Evolutionary conservation across 108 stramenopile species (phyloP).

Genomic region (Skeletonema costatum): DNA sequence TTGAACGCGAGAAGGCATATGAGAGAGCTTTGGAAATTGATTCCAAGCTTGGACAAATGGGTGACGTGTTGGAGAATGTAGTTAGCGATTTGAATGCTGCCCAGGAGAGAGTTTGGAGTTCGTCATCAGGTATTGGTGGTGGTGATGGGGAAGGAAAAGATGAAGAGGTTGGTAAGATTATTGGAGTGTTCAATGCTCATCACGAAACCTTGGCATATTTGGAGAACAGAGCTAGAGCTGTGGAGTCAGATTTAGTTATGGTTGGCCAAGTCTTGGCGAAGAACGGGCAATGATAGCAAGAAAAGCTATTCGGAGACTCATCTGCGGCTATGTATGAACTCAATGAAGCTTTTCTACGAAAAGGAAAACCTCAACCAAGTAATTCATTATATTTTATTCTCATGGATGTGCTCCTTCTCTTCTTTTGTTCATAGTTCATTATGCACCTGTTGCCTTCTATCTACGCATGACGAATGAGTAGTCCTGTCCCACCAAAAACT

Average conservation of each 20-base stretch:
- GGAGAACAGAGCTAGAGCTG: conserved; percentile 56
- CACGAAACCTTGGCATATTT: conserved; percentile 69
- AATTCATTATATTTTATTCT: neutral
- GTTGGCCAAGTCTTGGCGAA: conserved; percentile 28
- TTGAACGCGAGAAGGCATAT: conserved; percentile 75
- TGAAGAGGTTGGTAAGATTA: conserved; percentile 53
- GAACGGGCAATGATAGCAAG: neutral
- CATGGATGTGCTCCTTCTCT: neutral
- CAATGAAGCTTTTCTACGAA: neutral
- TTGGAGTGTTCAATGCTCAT: conserved; percentile 72
- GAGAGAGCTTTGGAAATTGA: conserved; percentile 58
- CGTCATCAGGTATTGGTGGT: conserved; percentile 14
- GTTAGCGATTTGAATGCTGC: conserved; percentile 55
- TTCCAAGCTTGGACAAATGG: conserved; percentile 47
- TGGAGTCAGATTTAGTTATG: conserved; percentile 65
- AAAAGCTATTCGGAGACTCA: too few species aligned
- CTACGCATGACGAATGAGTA: neutral
- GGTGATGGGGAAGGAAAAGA: conserved; percentile 17
- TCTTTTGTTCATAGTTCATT: neutral
- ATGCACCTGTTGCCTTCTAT: neutral
- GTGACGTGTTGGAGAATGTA: conserved; percentile 45
- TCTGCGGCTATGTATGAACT: neutral
- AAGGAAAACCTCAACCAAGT: neutral
- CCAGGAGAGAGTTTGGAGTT: conserved; percentile 51
- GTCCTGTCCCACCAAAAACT: neutral